Base-by-base conservation (phyloP, 192 early-diverging fungal species). In the Umbelopsis vinacea region DNA sequence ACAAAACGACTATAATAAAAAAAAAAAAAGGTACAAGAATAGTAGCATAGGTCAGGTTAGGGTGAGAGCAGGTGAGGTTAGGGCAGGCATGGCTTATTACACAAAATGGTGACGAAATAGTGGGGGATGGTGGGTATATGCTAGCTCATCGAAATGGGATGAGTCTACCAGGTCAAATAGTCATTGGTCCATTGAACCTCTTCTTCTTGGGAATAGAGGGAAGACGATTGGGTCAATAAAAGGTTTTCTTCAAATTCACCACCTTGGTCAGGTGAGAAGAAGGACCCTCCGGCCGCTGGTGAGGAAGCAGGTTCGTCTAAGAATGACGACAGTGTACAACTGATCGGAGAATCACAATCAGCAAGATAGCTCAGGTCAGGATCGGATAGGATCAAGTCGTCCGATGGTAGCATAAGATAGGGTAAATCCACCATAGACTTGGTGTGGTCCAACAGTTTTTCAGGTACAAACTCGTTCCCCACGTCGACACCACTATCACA, bases 401-500 rank as follows among this genome's bases (percentile, higher is more conserved):
- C 23, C 7, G 53, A 54, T 6, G 53, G 14, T 11, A 26, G 53
- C 33, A 63, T 6, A 19, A 63, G 57, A 17, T 63, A 63, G 37
- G 57, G 33, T 37, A 29, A 37, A 12, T 63, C 57, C 1, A 43
- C 11, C 40, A 12, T 19, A 17, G 50, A n/a, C 50, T 22, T 6
- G 22, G 52, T 35, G 40, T 11, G 6, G 11, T 43, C 40, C 40
- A 52, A 19, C 24, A 43, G 19, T 38, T 52, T 40, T 10, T 37
- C 38, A 21, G 69, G 48, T 4, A 70, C 52, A 53, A 68, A 69
- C 19, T 74, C 73, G 22, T 26, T 70, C 17, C 69, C 40, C 11
- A 75, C 38, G 12, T 75, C 74, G 1, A 75, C 48, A 35, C 74
- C 74, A 9, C 57, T 67, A 52, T 75, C 74, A 67, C 50, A 71